Conservation (phyloP, 345 rosid species). For the Eutrema yunnanense region DNA sequence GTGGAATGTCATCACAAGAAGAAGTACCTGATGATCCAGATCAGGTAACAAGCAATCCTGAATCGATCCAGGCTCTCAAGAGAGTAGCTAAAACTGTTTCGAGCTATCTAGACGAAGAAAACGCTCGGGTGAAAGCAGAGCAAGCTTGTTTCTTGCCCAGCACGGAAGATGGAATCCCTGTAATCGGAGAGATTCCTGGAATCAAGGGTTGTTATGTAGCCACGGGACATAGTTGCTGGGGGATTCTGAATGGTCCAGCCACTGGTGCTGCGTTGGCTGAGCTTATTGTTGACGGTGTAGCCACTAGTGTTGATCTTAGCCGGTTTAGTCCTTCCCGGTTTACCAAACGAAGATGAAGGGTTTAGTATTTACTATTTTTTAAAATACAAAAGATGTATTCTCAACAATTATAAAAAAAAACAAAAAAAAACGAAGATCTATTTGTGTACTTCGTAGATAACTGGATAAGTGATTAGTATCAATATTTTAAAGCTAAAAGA, state of each 20-base stretch:
- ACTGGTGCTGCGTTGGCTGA: conserved; percentile 89
- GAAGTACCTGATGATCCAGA: conserved; percentile 84
- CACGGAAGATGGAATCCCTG: conserved; percentile 64
- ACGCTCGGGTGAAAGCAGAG: conserved; percentile 61
- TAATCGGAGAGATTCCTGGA: conserved; percentile 75
- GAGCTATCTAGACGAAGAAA: conserved; percentile 56
- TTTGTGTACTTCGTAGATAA: neutral
- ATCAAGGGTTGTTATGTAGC: conserved; percentile 67
- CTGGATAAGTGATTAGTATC: neutral
- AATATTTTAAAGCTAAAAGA: neutral
- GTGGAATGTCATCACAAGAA: conserved; percentile 72
- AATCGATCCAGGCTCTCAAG: conserved; percentile 62
- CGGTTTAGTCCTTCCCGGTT: conserved; percentile 78
- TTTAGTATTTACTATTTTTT: neutral
- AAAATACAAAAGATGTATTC: no score
- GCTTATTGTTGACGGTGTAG: conserved; percentile 59
- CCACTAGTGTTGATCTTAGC: conserved; percentile 55
- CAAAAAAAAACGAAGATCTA: no score
- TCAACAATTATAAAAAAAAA: no score
- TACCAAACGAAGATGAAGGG: conserved; percentile 13
- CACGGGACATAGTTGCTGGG: conserved; percentile 92
- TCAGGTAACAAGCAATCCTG: conserved; percentile 50
- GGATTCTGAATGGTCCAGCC: conserved; percentile 83
- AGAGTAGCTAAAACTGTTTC: conserved; percentile 66
- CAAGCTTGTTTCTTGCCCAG: conserved; percentile 92